phyloP scores from a whole-genome alignment of 805 yeast species.

The Cyberlindnera samutprakarnensis region DNA sequence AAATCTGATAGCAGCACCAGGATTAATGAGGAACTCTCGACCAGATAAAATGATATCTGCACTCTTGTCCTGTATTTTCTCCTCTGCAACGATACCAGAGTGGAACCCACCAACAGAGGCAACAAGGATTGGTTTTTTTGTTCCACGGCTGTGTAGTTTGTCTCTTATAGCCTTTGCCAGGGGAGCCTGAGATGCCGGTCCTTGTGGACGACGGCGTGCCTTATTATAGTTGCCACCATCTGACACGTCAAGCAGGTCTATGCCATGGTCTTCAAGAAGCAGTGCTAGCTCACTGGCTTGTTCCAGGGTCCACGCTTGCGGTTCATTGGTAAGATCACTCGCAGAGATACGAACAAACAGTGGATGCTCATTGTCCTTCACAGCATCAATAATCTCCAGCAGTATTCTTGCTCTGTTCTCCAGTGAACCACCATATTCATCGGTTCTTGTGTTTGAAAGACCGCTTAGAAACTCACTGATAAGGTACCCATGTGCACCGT shows the following conservation, averaged over 20 bases:
- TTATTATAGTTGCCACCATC: constrained; percentile 29
- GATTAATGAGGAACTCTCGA: constrained; percentile 36
- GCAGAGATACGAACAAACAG: constrained; percentile 26
- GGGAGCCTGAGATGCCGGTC: not conserved
- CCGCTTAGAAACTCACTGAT: constrained; percentile 40
- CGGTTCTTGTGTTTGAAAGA: constrained; percentile 41
- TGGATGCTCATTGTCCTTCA: constrained; percentile 31
- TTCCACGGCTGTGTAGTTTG: constrained; percentile 39
- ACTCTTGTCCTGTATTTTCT: constrained; percentile 31
- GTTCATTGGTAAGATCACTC: constrained; percentile 8
- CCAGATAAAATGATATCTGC: constrained; percentile 45
- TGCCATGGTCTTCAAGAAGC: constrained; percentile 34
- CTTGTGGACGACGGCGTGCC: constrained; percentile 9
- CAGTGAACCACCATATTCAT: constrained; percentile 53
- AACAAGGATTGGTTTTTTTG: too few relatives aligned
- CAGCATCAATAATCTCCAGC: constrained; percentile 38
- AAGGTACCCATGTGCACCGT: constrained; percentile 51
- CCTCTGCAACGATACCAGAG: constrained; percentile 29
- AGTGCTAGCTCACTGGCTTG: constrained; percentile 28
- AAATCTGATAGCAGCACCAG: constrained; percentile 44
- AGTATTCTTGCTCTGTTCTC: constrained; percentile 48
- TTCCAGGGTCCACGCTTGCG: constrained; percentile 11
- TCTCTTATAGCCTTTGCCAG: constrained; percentile 21
- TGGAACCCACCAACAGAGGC: constrained; percentile 41
- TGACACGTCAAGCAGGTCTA: constrained; percentile 47